Evolutionary conservation across 2,329 filamentous ascomycete genomes (phyloP).

Genomic region (Ophiostoma himal-ulmi): DNA sequence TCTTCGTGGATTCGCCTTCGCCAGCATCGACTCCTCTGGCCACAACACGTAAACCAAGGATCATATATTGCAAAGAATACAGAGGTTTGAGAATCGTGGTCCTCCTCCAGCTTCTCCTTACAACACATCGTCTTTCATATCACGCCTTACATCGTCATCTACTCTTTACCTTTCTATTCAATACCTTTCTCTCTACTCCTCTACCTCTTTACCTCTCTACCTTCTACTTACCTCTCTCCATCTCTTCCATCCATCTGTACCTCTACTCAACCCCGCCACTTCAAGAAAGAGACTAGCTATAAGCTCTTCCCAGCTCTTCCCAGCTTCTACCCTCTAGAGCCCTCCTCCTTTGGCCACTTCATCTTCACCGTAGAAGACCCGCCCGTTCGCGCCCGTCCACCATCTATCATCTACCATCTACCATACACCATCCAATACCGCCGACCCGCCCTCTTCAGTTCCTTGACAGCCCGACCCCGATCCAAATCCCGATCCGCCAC

Average conservation of each 20-base stretch:
- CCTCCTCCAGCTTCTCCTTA: conserved; percentile 6
- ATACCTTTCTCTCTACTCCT: not conserved
- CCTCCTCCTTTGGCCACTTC: conserved; percentile 17
- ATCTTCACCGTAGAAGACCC: conserved; percentile 19
- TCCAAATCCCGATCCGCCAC: conserved; percentile 42
- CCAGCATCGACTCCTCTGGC: not conserved
- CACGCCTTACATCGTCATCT: conserved; percentile 11
- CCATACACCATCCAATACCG: not conserved
- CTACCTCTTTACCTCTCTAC: not conserved
- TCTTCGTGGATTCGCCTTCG: not conserved
- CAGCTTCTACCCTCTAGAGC: conserved; percentile 4
- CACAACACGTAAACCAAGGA: not conserved
- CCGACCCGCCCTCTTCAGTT: conserved; percentile 27
- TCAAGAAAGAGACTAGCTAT: conserved; percentile 8
- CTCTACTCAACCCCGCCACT: conserved; percentile 1
- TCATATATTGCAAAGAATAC: not conserved
- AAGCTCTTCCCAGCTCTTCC: conserved; percentile 1
- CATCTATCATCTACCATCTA: not conserved
- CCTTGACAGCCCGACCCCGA: conserved; percentile 27
- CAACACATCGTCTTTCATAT: not conserved
- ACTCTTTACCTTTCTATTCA: not conserved
- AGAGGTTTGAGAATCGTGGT: conserved; percentile 15
- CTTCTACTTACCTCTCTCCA: not conserved
- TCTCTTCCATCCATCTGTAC: not conserved
- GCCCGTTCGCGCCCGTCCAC: conserved; percentile 14